Conservation (phyloP, 2,329 filamentous ascomycete genomes). For the Diaporthe velutina region DNA sequence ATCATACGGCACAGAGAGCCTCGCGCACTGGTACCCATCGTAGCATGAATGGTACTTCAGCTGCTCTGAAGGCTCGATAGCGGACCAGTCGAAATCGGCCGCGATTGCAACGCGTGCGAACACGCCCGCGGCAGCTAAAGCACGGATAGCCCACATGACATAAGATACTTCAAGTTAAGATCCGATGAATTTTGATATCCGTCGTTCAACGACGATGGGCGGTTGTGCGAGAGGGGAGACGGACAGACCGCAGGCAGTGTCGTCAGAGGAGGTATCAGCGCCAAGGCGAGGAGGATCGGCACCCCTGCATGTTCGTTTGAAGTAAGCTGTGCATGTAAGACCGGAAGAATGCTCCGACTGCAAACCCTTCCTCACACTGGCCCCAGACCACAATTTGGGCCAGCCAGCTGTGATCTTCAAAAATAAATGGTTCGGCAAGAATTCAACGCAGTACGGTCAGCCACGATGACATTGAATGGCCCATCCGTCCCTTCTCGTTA, state of each 20-base stretch:
- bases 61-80: constrained; percentile 50
- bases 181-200: not conserved
- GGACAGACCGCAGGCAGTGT: not conserved
- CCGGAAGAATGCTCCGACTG: not conserved
- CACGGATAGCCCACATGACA: not conserved
- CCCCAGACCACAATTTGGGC: not conserved
- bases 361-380: not conserved
- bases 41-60: constrained; percentile 58
- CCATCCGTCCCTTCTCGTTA: not conserved
- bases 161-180: not conserved
- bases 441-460: not conserved
- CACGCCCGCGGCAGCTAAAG: constrained; percentile 1
- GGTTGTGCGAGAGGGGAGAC: not conserved
- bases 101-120: not conserved
- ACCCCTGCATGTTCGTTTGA: not conserved
- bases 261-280: not conserved
- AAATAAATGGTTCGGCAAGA: not conserved
- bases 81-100: constrained; percentile 48
- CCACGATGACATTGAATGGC: too few relatives aligned
- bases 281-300: constrained; percentile 3
- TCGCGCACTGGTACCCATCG: constrained; percentile 54
- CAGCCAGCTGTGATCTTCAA: not conserved
- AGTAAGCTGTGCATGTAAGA: not conserved
- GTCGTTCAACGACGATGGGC: not conserved
- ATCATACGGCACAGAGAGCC: constrained; percentile 53